Conservation (phyloP, 2,329 filamentous ascomycete genomes). For the Meredithiella fracta region DNA sequence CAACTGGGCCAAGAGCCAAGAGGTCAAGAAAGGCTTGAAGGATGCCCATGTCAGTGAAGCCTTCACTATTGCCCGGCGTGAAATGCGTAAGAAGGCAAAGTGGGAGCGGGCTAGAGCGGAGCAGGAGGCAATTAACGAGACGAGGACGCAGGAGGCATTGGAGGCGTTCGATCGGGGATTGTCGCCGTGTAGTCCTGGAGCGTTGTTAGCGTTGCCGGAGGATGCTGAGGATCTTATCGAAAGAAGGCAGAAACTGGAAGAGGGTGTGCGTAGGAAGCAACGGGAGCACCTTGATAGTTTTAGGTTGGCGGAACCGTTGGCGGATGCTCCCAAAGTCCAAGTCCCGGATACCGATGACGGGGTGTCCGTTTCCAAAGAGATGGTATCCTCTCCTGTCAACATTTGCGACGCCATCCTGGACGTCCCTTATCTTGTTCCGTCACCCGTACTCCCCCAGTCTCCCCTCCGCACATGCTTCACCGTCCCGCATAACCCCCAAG, state of each 20-base stretch:
- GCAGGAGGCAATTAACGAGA: conserved; percentile 65
- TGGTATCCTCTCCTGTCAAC: background rate
- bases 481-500: conserved; percentile 6
- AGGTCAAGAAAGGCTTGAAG: conserved; percentile 49
- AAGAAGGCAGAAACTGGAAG: conserved; percentile 3
- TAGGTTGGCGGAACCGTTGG: background rate
- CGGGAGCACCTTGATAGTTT: conserved; percentile 10
- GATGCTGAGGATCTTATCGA: conserved; percentile 26
- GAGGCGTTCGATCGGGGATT: conserved; percentile 7
- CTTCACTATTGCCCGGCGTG: conserved; percentile 56
- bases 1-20: conserved; percentile 75
- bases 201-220: conserved; percentile 40
- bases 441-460: background rate
- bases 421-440: background rate
- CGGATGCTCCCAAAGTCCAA: background rate
- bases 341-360: background rate
- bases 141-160: conserved; percentile 32
- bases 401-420: background rate
- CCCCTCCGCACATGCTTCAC: background rate
- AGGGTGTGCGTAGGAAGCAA: conserved; percentile 7
- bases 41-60: conserved; percentile 64
- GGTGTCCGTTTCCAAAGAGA: background rate
- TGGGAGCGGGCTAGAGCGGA: conserved; percentile 81
- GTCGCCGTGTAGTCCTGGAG: conserved; percentile 25
- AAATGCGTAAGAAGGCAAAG: conserved; percentile 71